phyloP scores from a whole-genome alignment of 78 protist species.

The Cavenderia fasciculata region DNA sequence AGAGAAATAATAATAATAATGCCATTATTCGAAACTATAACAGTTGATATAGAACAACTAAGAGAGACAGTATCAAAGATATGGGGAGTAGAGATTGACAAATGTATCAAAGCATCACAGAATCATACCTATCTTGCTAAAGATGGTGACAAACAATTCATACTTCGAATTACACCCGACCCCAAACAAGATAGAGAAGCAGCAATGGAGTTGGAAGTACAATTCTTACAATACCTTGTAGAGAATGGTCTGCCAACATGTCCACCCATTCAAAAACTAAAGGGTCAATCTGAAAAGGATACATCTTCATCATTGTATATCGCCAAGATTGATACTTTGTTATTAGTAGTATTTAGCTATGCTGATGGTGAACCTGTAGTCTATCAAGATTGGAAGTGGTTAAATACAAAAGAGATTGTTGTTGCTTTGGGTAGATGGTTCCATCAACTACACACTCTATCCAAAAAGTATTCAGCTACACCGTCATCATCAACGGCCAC shows the following conservation, averaged over 20 bases:
- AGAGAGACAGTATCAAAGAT: neutral
- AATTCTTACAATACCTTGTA: slow-evolving; percentile 21
- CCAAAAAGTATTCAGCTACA: neutral
- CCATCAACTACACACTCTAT: slow-evolving; percentile 58
- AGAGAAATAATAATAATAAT: slow-evolving; percentile 12
- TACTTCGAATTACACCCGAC: slow-evolving; percentile 78
- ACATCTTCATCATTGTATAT: neutral
- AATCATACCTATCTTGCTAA: slow-evolving; percentile 70
- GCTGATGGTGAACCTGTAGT: slow-evolving; percentile 74
- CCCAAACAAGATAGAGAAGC: slow-evolving; percentile 16
- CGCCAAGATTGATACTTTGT: neutral
- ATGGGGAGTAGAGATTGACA: slow-evolving; percentile 64
- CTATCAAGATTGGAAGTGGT: slow-evolving; percentile 67
- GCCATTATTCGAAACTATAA: slow-evolving; percentile 77
- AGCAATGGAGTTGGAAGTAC: slow-evolving; percentile 33
- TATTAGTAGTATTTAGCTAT: slow-evolving; percentile 31
- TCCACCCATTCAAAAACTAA: neutral
- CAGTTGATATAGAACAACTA: slow-evolving; percentile 50
- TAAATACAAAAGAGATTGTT: slow-evolving; percentile 12
- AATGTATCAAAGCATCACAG: slow-evolving; percentile 67
- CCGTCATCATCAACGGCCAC: too few relatives aligned
- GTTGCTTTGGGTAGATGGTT: slow-evolving; percentile 75
- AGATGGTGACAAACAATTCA: neutral
- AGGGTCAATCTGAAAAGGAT: too few relatives aligned
- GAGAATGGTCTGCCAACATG: slow-evolving; percentile 49